A percentile compares a stretch with the other conserved stretches of the same genome.
phyloP scores from a whole-genome alignment of 495 filamentous ascomycete species.

The Extremus antarcticus region DNA sequence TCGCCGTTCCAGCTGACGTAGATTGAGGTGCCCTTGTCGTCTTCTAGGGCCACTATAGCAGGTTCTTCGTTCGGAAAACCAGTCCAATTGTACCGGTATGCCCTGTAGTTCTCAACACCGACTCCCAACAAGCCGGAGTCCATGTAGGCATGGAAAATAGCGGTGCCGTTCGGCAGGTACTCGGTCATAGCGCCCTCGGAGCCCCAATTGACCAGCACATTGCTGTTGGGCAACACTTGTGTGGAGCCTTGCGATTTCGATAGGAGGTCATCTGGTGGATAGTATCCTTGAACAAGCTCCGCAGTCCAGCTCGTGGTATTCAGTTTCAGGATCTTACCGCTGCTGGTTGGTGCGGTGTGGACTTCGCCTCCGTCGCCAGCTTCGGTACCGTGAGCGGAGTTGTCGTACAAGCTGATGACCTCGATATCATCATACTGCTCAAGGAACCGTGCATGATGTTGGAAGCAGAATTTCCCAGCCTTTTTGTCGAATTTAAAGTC shows the following conservation, averaged over 20 bases:
- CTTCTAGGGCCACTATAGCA: neutral
- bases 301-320: slow-evolving; percentile 6
- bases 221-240: slow-evolving; percentile 16
- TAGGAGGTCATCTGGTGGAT: neutral
- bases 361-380: neutral
- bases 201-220: slow-evolving; percentile 15
- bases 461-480: slow-evolving; percentile 12
- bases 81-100: slow-evolving; percentile 2
- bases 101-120: slow-evolving; percentile 6
- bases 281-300: slow-evolving; percentile 4
- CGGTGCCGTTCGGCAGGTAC: neutral
- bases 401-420: neutral
- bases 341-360: neutral
- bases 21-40: neutral
- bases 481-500: slow-evolving; percentile 14
- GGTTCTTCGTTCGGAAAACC: slow-evolving; percentile 1
- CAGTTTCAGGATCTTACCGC: neutral
- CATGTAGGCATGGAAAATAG: slow-evolving; percentile 1
- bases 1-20: slow-evolving; percentile 15
- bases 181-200: slow-evolving; percentile 10
- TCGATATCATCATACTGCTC: neutral
- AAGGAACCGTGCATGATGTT: slow-evolving; percentile 19
- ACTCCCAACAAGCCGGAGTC: neutral
- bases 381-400: slow-evolving; percentile 8
- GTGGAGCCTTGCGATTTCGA: slow-evolving; percentile 17